Base-by-base conservation (phyloP, 176 grass and related monocot genomes). In the Dactylis glomerata region DNA sequence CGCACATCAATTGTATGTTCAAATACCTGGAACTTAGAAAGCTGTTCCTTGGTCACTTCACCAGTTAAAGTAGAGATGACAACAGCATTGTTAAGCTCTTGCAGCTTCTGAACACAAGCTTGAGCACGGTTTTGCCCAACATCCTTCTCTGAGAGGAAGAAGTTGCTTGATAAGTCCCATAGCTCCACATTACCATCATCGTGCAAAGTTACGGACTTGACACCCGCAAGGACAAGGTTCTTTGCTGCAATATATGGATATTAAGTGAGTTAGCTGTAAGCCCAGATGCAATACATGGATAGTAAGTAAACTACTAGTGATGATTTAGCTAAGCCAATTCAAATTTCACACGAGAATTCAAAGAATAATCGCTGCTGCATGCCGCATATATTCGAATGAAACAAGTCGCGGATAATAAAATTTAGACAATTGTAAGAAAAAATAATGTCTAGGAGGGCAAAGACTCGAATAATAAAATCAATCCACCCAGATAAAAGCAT, bases 81-180 rank as follows among this genome's bases (percentile, higher is more conserved):
- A 77, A 94, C 92, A 77, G 92, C 89, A 94, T 92, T 97, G 51
- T 94, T 97, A 51, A 97, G 87, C 38, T 94, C 94, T 64, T 97
- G 92, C 28, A 97, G 83, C 80, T 97, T 94, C 71, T 75, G 62
- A 81, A 81, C 20, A 51, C 78, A 81, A 51, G 44, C 62, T 50
- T 81, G 62, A 36, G 78, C 78, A 26, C 78, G 78, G 44, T 68
- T 80, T 80, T 87, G 80, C 31, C 87, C 89, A 85, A 97, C 57
- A 83, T 93, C 94, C 73, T 87, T 88, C 69, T 97, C 91, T 67
- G 89, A 92, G 70, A 97, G 88, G 79, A 94, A 94, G 59, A 97
- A 97, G 77, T 92, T 97, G 59, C 90, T 76, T 65, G 94, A 92
- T 37, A 97, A 85, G 82, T 97, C 91, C 91, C 91, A 93, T 69